A percentile compares a stretch with the other conserved stretches of the same genome.
Conservation (phyloP, 2,329 filamentous ascomycete species). For the Fusarium anthophilum region DNA sequence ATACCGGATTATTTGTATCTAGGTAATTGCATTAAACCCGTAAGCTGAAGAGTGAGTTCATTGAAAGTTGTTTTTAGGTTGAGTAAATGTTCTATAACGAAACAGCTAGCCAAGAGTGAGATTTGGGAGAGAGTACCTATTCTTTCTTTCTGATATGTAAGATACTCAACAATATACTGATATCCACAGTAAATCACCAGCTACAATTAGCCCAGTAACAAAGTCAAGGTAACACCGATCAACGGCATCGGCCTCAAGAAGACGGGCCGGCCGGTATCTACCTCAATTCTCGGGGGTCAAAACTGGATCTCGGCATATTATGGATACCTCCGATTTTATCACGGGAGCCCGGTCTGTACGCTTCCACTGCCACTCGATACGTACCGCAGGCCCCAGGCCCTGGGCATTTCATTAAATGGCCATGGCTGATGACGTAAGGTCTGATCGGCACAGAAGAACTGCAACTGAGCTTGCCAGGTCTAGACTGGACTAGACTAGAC, state of each 20-base stretch:
- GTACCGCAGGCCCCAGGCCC: background rate
- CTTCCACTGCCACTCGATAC: background rate
- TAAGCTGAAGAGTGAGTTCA: background rate
- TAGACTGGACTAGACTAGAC: background rate
- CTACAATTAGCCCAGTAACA: background rate
- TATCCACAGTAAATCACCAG: background rate
- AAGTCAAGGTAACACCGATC: background rate
- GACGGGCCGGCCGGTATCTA: background rate
- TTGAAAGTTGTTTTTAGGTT: background rate
- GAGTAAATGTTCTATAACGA: background rate
- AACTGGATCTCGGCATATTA: background rate
- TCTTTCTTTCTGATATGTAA: too few relatives aligned
- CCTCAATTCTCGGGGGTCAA: background rate
- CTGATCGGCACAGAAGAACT: slow-evolving; percentile 7
- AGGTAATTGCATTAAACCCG: background rate
- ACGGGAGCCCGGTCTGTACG: background rate
- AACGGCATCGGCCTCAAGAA: slow-evolving; percentile 2
- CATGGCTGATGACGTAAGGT: slow-evolving; percentile 42
- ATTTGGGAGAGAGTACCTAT: background rate
- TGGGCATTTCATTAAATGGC: background rate
- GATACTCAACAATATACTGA: background rate
- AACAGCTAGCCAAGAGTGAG: background rate
- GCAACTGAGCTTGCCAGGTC: slow-evolving; percentile 3
- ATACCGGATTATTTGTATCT: background rate
- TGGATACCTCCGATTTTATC: background rate